Evolutionary conservation across 2,329 filamentous ascomycete genomes (phyloP).

Genomic region (Pseudocercospora crystallina): DNA sequence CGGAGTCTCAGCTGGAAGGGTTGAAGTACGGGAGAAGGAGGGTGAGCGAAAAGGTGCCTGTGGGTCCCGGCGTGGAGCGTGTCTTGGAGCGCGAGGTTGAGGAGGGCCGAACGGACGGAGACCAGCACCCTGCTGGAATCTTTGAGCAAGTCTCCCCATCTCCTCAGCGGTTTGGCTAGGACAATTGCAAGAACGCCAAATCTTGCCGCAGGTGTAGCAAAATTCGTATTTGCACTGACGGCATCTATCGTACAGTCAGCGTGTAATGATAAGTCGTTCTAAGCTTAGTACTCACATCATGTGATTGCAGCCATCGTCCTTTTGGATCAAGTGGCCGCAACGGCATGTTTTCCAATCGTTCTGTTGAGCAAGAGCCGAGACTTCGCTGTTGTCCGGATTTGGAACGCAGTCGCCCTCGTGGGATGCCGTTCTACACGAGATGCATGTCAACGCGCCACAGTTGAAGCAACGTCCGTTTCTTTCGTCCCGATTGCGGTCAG

Average conservation of each 20-base stretch:
- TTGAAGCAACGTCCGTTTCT: not conserved
- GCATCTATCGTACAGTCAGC: not conserved
- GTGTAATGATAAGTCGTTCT: not conserved
- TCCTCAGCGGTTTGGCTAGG: too few relatives aligned
- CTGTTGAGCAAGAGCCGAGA: not conserved
- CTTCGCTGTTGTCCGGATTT: not conserved
- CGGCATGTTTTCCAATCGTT: not conserved
- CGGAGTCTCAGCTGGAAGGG: too few relatives aligned
- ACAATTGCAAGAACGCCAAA: too few relatives aligned
- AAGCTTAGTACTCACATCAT: conserved; percentile 1
- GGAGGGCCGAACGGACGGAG: too few relatives aligned
- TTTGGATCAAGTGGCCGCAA: conserved; percentile 1
- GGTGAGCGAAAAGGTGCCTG: too few relatives aligned
- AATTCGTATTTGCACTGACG: conserved; percentile 9
- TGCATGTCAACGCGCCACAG: not conserved
- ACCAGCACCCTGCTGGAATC: too few relatives aligned
- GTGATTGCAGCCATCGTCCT: conserved; percentile 8
- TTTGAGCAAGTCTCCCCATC: too few relatives aligned
- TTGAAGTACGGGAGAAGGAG: too few relatives aligned
- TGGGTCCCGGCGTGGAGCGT: too few relatives aligned
- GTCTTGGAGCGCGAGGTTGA: too few relatives aligned
- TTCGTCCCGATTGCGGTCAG: not conserved
- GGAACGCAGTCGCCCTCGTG: conserved; percentile 1
- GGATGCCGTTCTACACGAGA: not conserved
- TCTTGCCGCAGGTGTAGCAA: conserved; percentile 11